Evolutionary conservation across 768 basidiomycete genomes (phyloP), one percentile per base, ranked within the genome.

Genomic region (Arthromyces matolae): DNA sequence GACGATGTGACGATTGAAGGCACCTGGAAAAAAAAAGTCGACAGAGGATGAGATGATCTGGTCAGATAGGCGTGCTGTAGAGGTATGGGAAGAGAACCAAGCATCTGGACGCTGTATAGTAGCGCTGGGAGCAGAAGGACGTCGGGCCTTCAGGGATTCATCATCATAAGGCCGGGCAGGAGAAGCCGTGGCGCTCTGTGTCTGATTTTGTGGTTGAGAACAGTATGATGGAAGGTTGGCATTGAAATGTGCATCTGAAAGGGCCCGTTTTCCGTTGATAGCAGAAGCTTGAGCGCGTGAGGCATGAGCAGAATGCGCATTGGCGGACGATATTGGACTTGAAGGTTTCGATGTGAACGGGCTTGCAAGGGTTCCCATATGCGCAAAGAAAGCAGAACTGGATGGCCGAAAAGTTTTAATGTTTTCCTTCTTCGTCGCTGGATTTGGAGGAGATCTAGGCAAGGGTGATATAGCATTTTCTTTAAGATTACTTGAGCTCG

Each of bases 71-170:
- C 52, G 39, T 5, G 27, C 35, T 28, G 37, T n/a, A 20, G 48
- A 27, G 28, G 18, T 29, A 16, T 45, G 46, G 27, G 49, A 46
- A 28, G 44, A n/a, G 13, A 58, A 53, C 61, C 48, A 62, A 16
- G 56, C 32, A 29, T 54, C 37, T 3, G 63, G 63, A 28, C 61
- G 54, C 28, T 55, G 42, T 10, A 49, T 45, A 32, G 47, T 56
- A 23, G 56, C 41, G 28, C 57, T 56, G 20, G 60, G 63, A 13
- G 58, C 60, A 3, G 63, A 62, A 22, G 63, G 63, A 23, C 63
- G 61, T 13, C 61, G 54, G 13, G 24, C 34, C 35, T 45, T 54
- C 18, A 48, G 22, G 20, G 9, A 29, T n/a, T 52, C 49, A 7
- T 27, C 42, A 24, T 53, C 49, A n/a, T 35, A 8, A 18, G 29